Conservation (phyloP, 306 rosid species). For the Elaeagnus macrophylla region DNA sequence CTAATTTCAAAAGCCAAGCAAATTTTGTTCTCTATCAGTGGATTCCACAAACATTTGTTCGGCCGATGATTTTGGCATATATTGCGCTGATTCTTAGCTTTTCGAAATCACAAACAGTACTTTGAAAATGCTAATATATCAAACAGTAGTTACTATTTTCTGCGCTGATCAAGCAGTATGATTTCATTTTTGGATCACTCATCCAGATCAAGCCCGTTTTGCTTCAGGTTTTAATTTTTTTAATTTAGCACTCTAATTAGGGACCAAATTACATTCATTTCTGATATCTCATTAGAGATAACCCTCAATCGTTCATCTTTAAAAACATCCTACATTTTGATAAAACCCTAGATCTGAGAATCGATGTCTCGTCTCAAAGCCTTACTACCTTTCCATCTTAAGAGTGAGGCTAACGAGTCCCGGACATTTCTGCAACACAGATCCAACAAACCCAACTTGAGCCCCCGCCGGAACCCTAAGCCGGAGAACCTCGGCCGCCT, state of each 20-base stretch:
- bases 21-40: too few relatives aligned
- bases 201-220: constrained; percentile 21
- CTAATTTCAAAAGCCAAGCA: too few relatives aligned
- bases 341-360: constrained; percentile 33
- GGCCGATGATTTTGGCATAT: background rate
- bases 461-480: constrained; percentile 68
- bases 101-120: background rate
- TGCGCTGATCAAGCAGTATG: constrained; percentile 10
- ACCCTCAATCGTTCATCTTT: constrained; percentile 3
- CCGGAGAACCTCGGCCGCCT: constrained; percentile 66
- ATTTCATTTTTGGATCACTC: constrained; percentile 7
- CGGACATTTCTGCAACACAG: constrained; percentile 74
- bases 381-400: constrained; percentile 73
- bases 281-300: constrained; percentile 1
- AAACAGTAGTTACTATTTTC: background rate
- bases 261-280: too few relatives aligned
- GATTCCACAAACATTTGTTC: background rate
- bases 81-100: background rate
- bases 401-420: constrained; percentile 72
- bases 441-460: constrained; percentile 67
- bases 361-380: constrained; percentile 8
- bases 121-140: constrained; percentile 5
- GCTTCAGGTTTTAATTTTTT: background rate
- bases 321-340: constrained; percentile 9
- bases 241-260: too few relatives aligned